Evolutionary conservation across 2,329 filamentous ascomycete genomes (phyloP).

Genomic region (Ramichloridium luteum): DNA sequence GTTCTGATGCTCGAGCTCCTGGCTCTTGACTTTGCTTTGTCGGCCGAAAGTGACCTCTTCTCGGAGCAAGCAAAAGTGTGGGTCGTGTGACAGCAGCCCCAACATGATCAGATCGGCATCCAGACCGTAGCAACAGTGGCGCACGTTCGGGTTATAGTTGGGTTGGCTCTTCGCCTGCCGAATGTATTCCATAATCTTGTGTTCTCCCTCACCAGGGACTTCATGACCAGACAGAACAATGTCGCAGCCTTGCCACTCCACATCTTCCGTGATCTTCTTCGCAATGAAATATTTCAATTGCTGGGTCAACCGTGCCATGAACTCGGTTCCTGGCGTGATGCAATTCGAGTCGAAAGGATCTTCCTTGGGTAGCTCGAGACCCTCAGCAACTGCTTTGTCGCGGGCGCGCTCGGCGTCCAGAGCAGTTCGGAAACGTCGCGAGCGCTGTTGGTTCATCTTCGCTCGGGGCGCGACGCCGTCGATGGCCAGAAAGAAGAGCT

Average conservation of each 20-base stretch:
- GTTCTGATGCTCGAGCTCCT: slow-evolving; percentile 96
- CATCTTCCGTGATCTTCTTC: slow-evolving; percentile 95
- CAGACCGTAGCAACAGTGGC: slow-evolving; percentile 92
- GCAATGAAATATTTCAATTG: slow-evolving; percentile 98
- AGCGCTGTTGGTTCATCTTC: slow-evolving; percentile 99
- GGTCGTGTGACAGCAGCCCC: slow-evolving; percentile 90
- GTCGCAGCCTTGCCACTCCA: slow-evolving; percentile 94
- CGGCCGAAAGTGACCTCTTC: slow-evolving; percentile 97
- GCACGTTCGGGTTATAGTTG: slow-evolving; percentile 80
- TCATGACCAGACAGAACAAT: slow-evolving; percentile 95
- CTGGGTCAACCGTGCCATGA: slow-evolving; percentile 90
- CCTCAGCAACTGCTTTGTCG: slow-evolving; percentile 83
- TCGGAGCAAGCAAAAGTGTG: slow-evolving; percentile 91
- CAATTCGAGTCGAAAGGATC: slow-evolving; percentile 98
- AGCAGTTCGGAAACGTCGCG: slow-evolving; percentile 86
- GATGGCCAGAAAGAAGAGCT: slow-evolving; percentile 99
- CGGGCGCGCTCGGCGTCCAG: slow-evolving; percentile 79
- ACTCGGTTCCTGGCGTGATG: slow-evolving; percentile 92
- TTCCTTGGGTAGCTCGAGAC: slow-evolving; percentile 86
- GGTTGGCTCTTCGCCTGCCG: slow-evolving; percentile 92
- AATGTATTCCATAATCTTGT: slow-evolving; percentile 99
- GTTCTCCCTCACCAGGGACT: slow-evolving; percentile 93
- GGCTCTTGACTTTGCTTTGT: slow-evolving; percentile 74
- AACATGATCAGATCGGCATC: slow-evolving; percentile 99
- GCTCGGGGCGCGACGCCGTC: slow-evolving; percentile 94